Conservation (phyloP, 129 eudicot genomes). For the Heracleum sosnowskyi region DNA sequence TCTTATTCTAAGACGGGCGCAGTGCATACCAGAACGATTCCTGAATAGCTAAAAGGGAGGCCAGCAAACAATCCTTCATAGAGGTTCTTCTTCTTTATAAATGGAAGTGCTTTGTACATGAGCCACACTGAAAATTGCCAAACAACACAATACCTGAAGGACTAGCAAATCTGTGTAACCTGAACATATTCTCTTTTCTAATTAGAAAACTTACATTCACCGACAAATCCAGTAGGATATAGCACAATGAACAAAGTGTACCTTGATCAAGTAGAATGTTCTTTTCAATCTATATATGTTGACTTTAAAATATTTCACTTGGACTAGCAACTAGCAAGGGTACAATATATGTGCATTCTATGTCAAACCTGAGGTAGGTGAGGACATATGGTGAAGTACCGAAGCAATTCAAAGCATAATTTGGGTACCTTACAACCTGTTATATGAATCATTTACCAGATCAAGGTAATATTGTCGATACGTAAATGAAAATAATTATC, state of each 20-base stretch:
- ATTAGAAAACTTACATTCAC: slow-evolving; percentile 62
- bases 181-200: neutral
- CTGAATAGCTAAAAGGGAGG: slow-evolving; percentile 62
- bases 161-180: neutral
- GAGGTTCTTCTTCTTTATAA: slow-evolving; percentile 55
- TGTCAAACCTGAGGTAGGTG: slow-evolving; percentile 66
- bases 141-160: neutral
- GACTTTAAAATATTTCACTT: neutral
- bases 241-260: slow-evolving; percentile 81
- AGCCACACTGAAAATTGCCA: slow-evolving; percentile 63
- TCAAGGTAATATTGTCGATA: neutral
- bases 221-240: slow-evolving; percentile 63
- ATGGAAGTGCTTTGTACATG: slow-evolving; percentile 84
- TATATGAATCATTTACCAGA: slow-evolving; percentile 6
- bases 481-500: neutral
- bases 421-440: slow-evolving; percentile 75
- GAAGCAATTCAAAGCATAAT: slow-evolving; percentile 65
- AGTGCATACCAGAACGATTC: slow-evolving; percentile 53
- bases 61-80: slow-evolving; percentile 44
- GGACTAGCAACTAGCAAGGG: neutral
- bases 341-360: neutral
- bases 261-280: slow-evolving; percentile 30
- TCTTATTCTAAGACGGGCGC: neutral
- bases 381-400: slow-evolving; percentile 58
- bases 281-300: neutral